Evolutionary conservation across 1,139 yeast genomes (phyloP), one percentile per base, ranked within the genome.

Genomic region (Candida pseudocylindracea): DNA sequence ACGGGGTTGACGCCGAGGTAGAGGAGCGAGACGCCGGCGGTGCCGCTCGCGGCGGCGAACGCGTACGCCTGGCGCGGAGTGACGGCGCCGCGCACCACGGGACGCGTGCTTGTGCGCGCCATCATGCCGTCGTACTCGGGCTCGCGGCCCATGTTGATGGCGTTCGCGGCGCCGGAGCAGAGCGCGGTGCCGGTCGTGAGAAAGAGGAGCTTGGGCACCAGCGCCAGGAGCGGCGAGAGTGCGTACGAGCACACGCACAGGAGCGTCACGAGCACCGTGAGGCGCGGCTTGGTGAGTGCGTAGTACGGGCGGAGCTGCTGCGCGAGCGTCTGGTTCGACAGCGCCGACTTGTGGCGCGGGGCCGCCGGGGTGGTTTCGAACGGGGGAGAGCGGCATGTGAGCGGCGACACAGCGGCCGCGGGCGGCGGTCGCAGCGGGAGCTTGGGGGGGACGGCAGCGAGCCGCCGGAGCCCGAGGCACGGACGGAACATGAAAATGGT

Each of bases 71-170:
- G 81, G 2, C 46, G 46, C 1, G 94, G 72, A 1, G 81, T 65
- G 7, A 91, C 57, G 6, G 71, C 48, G 0, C 95, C 95, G 15
- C 85, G 60, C 1, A 85, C 96, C 3, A 91, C 85, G 0, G 99
- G 99, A 41, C 99, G 61, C 8, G 73, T 67, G 13, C 78, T 70
- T 0, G 99, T 88, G 44, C 99, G 60, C 2, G 78, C 67, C 99
- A 88, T 91, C 46, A 67, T 66, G 33, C 67, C 65, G 47, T 88
- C 99, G 47, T 70, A 88, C 26, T 70, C 76, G 7, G 95, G 93
- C 50, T 88, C 99, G 39, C 98, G 61, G 2, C 85, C 96, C 93
- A 85, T 88, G 48, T 88, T 88, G 34, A 88, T 81, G 2, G 96
- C 93, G 52, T 88, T 88, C 2, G 99, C 99, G 2, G 94, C 72